phyloP scores from a whole-genome alignment of 2,329 filamentous ascomycete species.

The Diaporthe batatas region DNA sequence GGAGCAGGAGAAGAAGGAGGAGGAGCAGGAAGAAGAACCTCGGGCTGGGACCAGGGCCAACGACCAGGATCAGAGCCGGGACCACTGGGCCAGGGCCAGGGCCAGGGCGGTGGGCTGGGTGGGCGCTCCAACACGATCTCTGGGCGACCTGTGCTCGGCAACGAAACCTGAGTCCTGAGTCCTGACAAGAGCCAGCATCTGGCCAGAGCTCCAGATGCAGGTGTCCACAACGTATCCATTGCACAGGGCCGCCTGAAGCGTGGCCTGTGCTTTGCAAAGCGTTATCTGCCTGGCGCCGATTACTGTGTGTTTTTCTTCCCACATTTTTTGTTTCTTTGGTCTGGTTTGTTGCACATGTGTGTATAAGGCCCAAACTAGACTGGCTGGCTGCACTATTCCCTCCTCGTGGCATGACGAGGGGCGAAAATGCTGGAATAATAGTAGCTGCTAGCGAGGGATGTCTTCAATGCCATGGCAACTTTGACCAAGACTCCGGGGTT shows the following conservation, averaged over 20 bases:
- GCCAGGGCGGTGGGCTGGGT: slow-evolving; percentile 21
- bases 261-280: slow-evolving; percentile 15
- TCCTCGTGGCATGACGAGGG: neutral
- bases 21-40: slow-evolving; percentile 13
- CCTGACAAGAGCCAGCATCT: slow-evolving; percentile 35
- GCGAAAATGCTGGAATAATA: neutral
- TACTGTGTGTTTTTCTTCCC: too few species aligned
- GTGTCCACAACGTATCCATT: slow-evolving; percentile 6
- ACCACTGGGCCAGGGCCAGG: neutral
- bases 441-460: neutral
- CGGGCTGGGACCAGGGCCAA: slow-evolving; percentile 32
- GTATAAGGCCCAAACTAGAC: neutral
- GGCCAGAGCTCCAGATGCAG: slow-evolving; percentile 36
- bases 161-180: neutral
- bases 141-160: slow-evolving; percentile 37
- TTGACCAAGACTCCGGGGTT: neutral
- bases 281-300: slow-evolving; percentile 1
- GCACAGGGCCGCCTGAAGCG: slow-evolving; percentile 1
- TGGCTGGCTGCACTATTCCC: neutral
- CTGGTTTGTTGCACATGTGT: neutral
- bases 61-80: neutral
- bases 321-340: neutral
- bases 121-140: slow-evolving; percentile 33
- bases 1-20: neutral
- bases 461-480: neutral